Conservation (phyloP, 106 monocot species). For the Dendrobium catenatum region DNA sequence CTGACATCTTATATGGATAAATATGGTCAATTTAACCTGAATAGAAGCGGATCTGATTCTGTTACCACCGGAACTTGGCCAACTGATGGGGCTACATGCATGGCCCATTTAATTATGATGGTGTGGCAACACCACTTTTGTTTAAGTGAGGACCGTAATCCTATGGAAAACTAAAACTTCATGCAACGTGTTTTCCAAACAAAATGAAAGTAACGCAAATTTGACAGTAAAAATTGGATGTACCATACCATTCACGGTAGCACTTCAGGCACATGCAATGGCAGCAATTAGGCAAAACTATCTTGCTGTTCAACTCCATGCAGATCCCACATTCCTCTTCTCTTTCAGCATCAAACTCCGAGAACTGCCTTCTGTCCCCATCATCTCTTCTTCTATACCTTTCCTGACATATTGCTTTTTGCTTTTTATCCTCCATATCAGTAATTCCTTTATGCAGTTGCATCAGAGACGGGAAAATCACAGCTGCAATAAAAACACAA, state of each 20-base stretch:
- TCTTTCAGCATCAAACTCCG: slow-evolving; percentile 64
- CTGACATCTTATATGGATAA: no score
- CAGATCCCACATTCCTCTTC: slow-evolving; percentile 93
- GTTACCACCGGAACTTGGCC: background rate
- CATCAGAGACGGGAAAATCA: slow-evolving; percentile 64
- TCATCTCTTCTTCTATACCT: slow-evolving; percentile 57
- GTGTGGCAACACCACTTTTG: background rate
- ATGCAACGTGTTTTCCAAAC: background rate
- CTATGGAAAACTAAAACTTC: background rate
- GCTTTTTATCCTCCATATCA: slow-evolving; percentile 84
- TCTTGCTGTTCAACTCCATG: slow-evolving; percentile 82
- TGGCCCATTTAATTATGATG: background rate
- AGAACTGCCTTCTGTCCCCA: slow-evolving; percentile 26
- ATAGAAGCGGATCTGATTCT: background rate
- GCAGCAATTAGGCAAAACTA: slow-evolving; percentile 81
- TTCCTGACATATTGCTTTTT: slow-evolving; percentile 69
- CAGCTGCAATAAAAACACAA: slow-evolving; percentile 22
- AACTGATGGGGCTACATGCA: background rate
- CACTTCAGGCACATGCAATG: slow-evolving; percentile 85
- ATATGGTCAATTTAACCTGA: background rate
- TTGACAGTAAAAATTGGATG: background rate
- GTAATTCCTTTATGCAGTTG: slow-evolving; percentile 76
- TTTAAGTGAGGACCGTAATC: background rate
- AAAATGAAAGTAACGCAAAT: background rate
- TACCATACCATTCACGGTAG: slow-evolving; percentile 64